A percentile compares a stretch with the other conserved stretches of the same genome.
Conservation (phyloP, 768 basidiomycete species). For the Naganishia antarctica region DNA sequence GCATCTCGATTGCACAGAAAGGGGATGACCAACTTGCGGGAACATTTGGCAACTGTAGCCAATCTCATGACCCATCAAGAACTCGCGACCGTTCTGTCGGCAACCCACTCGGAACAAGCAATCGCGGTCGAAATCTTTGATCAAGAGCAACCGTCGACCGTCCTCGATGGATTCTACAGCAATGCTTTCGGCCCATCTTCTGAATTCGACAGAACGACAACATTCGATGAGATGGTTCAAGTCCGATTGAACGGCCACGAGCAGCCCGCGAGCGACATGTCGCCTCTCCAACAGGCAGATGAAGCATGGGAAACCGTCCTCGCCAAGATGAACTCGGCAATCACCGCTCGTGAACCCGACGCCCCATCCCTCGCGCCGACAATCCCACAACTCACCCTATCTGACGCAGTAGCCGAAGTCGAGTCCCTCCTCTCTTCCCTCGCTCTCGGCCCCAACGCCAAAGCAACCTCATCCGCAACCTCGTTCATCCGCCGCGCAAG, state of each 20-base stretch:
- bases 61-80: not conserved
- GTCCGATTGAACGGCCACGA: not conserved
- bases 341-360: not conserved
- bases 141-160: not conserved
- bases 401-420: slow-evolving; percentile 8
- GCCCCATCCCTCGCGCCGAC: not conserved
- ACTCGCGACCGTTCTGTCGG: not conserved
- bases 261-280: not conserved
- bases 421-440: not conserved
- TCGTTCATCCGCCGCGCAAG: slow-evolving; percentile 16
- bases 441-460: slow-evolving; percentile 1
- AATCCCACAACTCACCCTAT: not conserved
- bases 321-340: slow-evolving; percentile 5
- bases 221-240: slow-evolving; percentile 17
- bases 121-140: slow-evolving; percentile 11
- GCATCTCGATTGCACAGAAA: slow-evolving; percentile 4
- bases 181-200: slow-evolving; percentile 9
- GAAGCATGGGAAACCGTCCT: slow-evolving; percentile 12
- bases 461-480: not conserved
- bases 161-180: slow-evolving; percentile 3
- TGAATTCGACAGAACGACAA: not conserved
- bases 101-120: not conserved
- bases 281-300: not conserved
- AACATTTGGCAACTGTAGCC: slow-evolving; percentile 15
- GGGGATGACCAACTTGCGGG: slow-evolving; percentile 9